These are phyloP conservation scores for Edaphochlamys debaryana DNA, from an alignment of 139 green algal species.

Conservation along the genomic window DNA sequence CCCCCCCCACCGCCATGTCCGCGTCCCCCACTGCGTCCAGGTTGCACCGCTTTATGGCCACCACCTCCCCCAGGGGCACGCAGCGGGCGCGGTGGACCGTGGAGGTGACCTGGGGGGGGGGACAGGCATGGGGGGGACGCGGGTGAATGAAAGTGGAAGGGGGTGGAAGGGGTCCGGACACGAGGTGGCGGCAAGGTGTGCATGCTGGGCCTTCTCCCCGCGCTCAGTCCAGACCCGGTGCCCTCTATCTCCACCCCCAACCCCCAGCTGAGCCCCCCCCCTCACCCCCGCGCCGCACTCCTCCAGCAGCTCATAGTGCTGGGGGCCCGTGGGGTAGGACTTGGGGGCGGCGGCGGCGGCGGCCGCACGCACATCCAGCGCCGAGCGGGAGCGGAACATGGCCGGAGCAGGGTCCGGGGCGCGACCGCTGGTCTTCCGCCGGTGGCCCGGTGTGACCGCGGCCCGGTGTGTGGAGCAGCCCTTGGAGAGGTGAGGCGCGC, in stretches of 20 bases:
- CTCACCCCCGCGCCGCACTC: slow-evolving; percentile 37
- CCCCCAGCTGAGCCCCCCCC: not conserved
- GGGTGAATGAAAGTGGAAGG: not conserved
- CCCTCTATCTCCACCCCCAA: no score
- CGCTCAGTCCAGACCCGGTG: no score
- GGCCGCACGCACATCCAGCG: slow-evolving; percentile 8
- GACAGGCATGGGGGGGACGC: not conserved
- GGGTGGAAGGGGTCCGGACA: not conserved
- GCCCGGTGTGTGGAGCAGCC: no score
- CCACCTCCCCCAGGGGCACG: slow-evolving; percentile 69
- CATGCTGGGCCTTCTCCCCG: no score
- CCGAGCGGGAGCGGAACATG: slow-evolving; percentile 29
- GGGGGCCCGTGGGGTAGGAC: slow-evolving; percentile 34
- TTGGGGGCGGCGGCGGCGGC: not conserved
- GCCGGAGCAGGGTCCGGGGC: no score
- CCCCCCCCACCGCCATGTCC: slow-evolving; percentile 78
- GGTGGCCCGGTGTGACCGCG: no score
- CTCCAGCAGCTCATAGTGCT: slow-evolving; percentile 51
- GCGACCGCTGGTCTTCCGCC: no score
- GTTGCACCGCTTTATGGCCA: slow-evolving; percentile 94
- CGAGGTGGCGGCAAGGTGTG: not conserved
- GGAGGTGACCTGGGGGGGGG: slow-evolving; percentile 24
- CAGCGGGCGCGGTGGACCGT: slow-evolving; percentile 81
- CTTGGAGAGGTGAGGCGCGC: no score
- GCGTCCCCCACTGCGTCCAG: slow-evolving; percentile 82